Base-by-base conservation (phyloP, 2,329 filamentous ascomycete species). In the Aspergillus intermedius region DNA sequence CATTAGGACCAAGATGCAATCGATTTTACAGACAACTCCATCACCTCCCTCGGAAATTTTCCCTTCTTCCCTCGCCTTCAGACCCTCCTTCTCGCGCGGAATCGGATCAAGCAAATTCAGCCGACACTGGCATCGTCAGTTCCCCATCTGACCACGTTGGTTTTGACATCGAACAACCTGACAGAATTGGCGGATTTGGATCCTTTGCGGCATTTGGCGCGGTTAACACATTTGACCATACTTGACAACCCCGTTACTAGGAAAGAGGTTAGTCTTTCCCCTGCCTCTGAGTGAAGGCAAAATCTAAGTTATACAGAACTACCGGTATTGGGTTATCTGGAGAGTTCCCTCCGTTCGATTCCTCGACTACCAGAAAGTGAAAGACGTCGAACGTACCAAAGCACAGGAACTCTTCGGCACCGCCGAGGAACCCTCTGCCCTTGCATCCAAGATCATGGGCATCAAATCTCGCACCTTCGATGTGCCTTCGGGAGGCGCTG, bases 21-120 rank as follows among this genome's bases (percentile, higher is more conserved):
- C 77, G 93, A 98, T 75, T 85, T 98, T 63, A 97, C 93, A 71
- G 93, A 98, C 77, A 98, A 98, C 71, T 91, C 96, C 72, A 91
- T 98, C 64, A 83, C 88, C 60, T 77, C 86, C 44, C 81, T 98
- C 55, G 86, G 84, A 57, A 96, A 96, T 74, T 95, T 98, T 68
- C 93, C 93, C 3, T 82, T 95, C 45, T 91, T 87, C 48, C 91
- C 89, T 42, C 87, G 93, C 59, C 78, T 97, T 61, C 87, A 83
- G 60, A 95, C 89, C 17, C 81, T 98, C 39, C 83, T 98, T 43
- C 81, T 95, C 47, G 90, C 90, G 47, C 84, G 90, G 56, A 98
- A 98, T 73, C 86, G 93, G 59, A 79, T 98, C 64, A 77, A 84
- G 49, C 82, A 79, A 63, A 91, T 98, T 65, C 88, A 95, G 68